Evolutionary conservation across 1,139 yeast genomes (phyloP).

Genomic region (Lodderomyces margitis): DNA sequence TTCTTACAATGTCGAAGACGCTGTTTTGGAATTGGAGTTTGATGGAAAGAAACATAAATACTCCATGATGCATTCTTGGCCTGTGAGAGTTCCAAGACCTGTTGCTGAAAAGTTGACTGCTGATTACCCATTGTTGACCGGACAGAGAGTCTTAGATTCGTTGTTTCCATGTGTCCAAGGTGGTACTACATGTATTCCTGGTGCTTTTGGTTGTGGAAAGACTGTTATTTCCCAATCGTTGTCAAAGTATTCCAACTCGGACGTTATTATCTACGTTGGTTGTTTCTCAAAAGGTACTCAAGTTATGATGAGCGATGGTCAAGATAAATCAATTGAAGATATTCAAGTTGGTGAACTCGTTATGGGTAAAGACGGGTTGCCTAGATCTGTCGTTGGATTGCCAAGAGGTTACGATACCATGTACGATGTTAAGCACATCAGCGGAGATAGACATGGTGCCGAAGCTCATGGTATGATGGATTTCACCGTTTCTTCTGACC

Average conservation of each 20-base stretch:
- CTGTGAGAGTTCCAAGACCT: slow-evolving; percentile 99
- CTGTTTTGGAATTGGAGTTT: slow-evolving; percentile 88
- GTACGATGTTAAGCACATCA: slow-evolving; percentile 31
- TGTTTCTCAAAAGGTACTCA: slow-evolving; percentile 43
- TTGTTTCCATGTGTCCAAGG: slow-evolving; percentile 99
- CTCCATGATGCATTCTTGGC: slow-evolving; percentile 99
- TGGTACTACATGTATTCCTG: slow-evolving; percentile 99
- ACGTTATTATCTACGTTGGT: slow-evolving; percentile 91
- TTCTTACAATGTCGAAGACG: slow-evolving; percentile 85
- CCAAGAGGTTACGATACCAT: slow-evolving; percentile 41
- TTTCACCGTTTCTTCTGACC: slow-evolving; percentile 32
- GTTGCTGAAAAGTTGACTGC: slow-evolving; percentile 92
- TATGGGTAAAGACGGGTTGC: slow-evolving; percentile 42
- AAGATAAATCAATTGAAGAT: slow-evolving; percentile 29
- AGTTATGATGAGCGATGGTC: slow-evolving; percentile 43
- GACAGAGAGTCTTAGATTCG: slow-evolving; percentile 97
- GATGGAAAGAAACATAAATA: slow-evolving; percentile 80
- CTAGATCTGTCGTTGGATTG: slow-evolving; percentile 37
- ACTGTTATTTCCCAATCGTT: slow-evolving; percentile 97
- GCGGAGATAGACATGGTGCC: slow-evolving; percentile 3
- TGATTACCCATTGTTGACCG: slow-evolving; percentile 91
- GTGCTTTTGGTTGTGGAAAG: slow-evolving; percentile 99
- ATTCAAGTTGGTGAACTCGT: slow-evolving; percentile 37
- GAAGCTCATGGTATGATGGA: slow-evolving; percentile 19
- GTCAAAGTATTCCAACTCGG: slow-evolving; percentile 96